Base-by-base conservation (phyloP, 176 grass and related monocot genomes). In the Oryza nivara region DNA sequence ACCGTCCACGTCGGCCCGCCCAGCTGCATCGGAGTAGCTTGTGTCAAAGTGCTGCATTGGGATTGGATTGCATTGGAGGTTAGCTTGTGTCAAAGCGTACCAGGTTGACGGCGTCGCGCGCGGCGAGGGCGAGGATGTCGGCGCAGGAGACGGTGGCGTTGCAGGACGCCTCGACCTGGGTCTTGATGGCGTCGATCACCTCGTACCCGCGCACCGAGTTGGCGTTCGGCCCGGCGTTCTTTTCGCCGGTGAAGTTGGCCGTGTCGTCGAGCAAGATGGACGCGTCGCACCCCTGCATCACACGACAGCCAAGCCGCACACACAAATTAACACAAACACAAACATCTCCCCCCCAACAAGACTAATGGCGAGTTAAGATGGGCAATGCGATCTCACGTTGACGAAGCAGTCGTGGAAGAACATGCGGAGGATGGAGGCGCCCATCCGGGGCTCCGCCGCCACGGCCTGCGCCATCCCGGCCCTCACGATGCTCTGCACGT, bases 321-420 rank as follows among this genome's bases (percentile, higher is more conserved):
- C 4, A 10, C 3, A 23, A 26, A 54, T 30, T 2, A 30, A 26
- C 26, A 26, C 26, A 26, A 26, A 26, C 26, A 34, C 11, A 74
- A 73, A 66, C 4, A 30, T 30, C 28, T 6, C 26, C 26, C 26
- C 7, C 7, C 41, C 40, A 20, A 32, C 77, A 58, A 35, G 36
- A 14, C 3, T 48, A 48, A 52, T 2, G 54, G 45, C 20, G 28
- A 30, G 2, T 30, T 30, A 17, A 58, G 7, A 4, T 16, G 28
- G 22, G 48, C 22, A 26, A 6, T 17, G 8, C 13, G 12, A 7
- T 36, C 15, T 85, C 36, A 97, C 95, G 83, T 97, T 92, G 70
- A 92, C 92, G 68, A 97, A 97, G 82, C 95, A 97, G 69, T 97
- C 95, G 76, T 97, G 95, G 87, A 94, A 97, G 86, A 90, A 89